phyloP scores from a whole-genome alignment of 2,329 filamentous ascomycete species.

The Dactylellina haptotyla region DNA sequence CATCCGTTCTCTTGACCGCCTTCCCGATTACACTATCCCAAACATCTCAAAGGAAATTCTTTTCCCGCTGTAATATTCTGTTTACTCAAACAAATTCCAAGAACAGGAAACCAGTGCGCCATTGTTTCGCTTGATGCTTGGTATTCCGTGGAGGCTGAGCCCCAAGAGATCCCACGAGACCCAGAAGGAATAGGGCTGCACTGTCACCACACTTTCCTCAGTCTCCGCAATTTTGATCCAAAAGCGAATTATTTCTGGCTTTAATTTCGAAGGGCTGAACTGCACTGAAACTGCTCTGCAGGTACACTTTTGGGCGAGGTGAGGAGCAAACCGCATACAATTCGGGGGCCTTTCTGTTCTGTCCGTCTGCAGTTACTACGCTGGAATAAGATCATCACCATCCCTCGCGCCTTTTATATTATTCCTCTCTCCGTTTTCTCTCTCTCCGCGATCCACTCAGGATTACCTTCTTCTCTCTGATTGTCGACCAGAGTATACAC shows the following conservation, averaged over 20 bases:
- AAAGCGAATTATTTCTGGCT: conserved; percentile 44
- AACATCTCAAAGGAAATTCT: conserved; percentile 1
- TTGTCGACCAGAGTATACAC: background rate
- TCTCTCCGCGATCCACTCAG: conserved; percentile 8
- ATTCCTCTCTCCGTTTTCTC: conserved; percentile 1
- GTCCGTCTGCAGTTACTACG: too few relatives aligned
- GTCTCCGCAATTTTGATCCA: conserved; percentile 50
- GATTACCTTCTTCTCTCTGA: background rate
- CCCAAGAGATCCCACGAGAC: conserved; percentile 15
- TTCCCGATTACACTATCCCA: conserved; percentile 21
- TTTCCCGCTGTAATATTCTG: background rate
- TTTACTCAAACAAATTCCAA: background rate
- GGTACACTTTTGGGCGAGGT: conserved; percentile 46
- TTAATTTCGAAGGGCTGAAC: conserved; percentile 50
- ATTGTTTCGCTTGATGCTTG: conserved; percentile 52
- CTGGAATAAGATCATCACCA: conserved; percentile 24
- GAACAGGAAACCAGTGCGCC: conserved; percentile 29
- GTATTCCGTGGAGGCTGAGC: conserved; percentile 52
- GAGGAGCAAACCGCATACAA: too few relatives aligned
- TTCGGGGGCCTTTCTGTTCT: too few relatives aligned
- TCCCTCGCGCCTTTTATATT: conserved; percentile 25
- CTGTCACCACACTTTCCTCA: conserved; percentile 29
- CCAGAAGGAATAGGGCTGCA: conserved; percentile 50
- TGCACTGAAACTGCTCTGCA: conserved; percentile 36
- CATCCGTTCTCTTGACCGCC: conserved; percentile 1